Base-by-base conservation (phyloP, 1,139 yeast genomes). In the Hemisphaericaspora xylanilytica region DNA sequence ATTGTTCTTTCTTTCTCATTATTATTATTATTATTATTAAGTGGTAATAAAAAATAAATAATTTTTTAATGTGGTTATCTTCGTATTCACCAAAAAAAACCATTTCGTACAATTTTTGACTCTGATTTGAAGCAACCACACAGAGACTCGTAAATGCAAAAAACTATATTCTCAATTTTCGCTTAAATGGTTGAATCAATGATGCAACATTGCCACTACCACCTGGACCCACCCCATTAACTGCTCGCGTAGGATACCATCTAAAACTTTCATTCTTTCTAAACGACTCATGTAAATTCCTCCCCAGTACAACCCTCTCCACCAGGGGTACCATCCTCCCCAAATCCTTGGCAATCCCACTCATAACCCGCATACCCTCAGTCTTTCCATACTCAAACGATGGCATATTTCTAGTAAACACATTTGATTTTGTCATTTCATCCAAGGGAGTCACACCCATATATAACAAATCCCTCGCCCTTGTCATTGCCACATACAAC, bases 401-500 rank as follows among this genome's bases (percentile, higher is more conserved):
- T 9, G 32, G 17, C 2, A 14, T 13, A 7, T 12, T 4, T 9
- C 16, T 5, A 12, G 8, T 16, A 22, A 34, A 34, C 11, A 28
- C 11, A 4, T 28, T 27, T 6, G 17, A 6, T 28, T 20, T 25
- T 20, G 9, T 16, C 11, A 9, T 4, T 29, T 4, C 5, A 11
- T 11, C 10, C 8, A n/a, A 11, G 7, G 11, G 8, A 15, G 15
- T 20, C 4, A 56, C 38, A 7, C 59, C 56, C 5, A 58, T 32
- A 39, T 81, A 82, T 2, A 82, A 52, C 29, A 82, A 49, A 30
- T 69, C 63, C 39, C 72, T 69, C 0, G 89, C 84, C 44, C 90
- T 66, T 0, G 90, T 82, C 53, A 75, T 59, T 0, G 81, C 90
- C 2, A 83, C 89, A 51, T 81, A 84, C 13, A 75, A 59, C 9